Conservation (phyloP, 108 stramenopile genomes). For the Skeletonema marinoi region DNA sequence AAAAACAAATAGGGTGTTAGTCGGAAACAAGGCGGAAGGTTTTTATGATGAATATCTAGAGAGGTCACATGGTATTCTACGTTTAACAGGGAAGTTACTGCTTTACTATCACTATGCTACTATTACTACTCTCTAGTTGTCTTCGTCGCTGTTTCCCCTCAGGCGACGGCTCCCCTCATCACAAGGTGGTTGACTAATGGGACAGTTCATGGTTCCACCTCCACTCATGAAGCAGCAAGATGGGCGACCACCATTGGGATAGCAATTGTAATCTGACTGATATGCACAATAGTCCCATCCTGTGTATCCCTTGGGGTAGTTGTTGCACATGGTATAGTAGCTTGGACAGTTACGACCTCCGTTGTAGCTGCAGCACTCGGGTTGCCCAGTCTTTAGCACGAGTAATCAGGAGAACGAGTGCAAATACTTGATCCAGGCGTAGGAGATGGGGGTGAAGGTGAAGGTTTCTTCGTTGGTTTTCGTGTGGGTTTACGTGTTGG, state of each 20-base stretch:
- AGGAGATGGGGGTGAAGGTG: background rate
- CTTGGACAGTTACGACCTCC: background rate
- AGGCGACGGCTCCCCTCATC: background rate
- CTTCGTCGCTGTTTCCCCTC: too few relatives aligned
- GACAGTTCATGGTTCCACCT: background rate
- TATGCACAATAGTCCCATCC: background rate
- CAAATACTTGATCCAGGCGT: background rate
- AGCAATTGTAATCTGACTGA: background rate
- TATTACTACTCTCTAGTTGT: too few relatives aligned
- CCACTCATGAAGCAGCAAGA: background rate
- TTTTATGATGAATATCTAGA: too few relatives aligned
- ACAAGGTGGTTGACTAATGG: background rate
- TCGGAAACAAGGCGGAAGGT: too few relatives aligned
- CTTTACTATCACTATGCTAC: too few relatives aligned
- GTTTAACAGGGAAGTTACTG: too few relatives aligned
- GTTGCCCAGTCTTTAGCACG: background rate
- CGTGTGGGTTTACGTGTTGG: background rate
- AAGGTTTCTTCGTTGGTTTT: background rate
- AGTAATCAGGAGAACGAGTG: background rate
- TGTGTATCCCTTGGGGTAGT: background rate
- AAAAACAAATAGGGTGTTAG: too few relatives aligned
- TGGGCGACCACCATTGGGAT: background rate
- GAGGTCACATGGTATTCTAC: too few relatives aligned
- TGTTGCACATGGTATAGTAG: background rate
- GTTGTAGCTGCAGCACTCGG: background rate